Conservation (phyloP, 257 asterid species). For the Solanum virginianum region DNA sequence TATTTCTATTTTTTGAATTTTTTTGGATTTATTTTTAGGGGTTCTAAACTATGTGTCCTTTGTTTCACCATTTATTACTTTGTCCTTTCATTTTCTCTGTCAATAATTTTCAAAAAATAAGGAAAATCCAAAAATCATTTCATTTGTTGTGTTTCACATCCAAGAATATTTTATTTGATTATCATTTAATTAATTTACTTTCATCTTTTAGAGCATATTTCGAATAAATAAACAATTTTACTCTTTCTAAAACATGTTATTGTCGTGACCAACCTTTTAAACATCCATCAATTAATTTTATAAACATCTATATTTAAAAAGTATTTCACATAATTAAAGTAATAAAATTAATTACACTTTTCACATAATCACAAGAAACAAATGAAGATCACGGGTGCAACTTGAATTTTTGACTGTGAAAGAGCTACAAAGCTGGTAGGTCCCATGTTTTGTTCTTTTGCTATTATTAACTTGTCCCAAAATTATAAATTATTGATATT, state of each 20-base stretch:
- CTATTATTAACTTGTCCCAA: background rate
- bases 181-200: background rate
- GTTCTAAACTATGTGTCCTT: slow-evolving; percentile 19
- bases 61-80: slow-evolving; percentile 19
- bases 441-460: background rate
- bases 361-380: slow-evolving; percentile 7
- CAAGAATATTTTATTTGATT: background rate
- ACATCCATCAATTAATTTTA: background rate
- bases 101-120: background rate
- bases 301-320: background rate
- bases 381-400: slow-evolving; percentile 7
- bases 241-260: background rate
- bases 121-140: background rate
- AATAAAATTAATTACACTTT: background rate
- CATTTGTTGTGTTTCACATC: background rate
- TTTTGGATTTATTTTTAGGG: background rate
- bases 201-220: background rate
- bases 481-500: background rate
- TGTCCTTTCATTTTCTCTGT: slow-evolving; percentile 19
- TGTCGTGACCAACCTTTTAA: background rate
- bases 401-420: background rate
- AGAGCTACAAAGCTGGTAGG: background rate
- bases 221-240: background rate
- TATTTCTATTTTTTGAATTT: background rate
- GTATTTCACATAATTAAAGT: background rate